These are phyloP conservation scores for Paxillus ammoniavirescens DNA, from an alignment of 768 basidiomycete genomes.

Conservation along the genomic window DNA sequence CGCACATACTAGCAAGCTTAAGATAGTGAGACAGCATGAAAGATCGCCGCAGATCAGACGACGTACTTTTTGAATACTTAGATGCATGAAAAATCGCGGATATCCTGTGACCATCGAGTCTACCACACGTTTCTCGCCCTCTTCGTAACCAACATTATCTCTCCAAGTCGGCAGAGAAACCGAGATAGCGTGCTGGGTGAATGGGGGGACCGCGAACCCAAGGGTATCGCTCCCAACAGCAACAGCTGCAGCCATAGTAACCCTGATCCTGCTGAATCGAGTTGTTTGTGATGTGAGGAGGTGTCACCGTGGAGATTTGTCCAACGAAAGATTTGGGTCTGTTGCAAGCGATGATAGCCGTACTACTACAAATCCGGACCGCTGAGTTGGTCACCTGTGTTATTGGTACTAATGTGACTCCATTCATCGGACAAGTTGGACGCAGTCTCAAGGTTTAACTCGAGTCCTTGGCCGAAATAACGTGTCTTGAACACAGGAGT, in stretches of 20 bases:
- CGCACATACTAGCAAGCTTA: conserved; percentile 77
- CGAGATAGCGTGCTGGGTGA: conserved; percentile 86
- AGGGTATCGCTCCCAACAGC: conserved; percentile 21
- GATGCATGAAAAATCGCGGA: conserved; percentile 92
- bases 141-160: conserved; percentile 91
- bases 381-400: no score
- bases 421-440: no score
- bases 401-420: no score
- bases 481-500: no score
- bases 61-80: conserved; percentile 78
- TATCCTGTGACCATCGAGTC: conserved; percentile 87
- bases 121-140: conserved; percentile 77
- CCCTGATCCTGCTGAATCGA: neutral
- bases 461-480: no score
- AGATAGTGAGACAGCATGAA: neutral
- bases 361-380: no score
- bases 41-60: neutral
- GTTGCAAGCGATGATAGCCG: no score
- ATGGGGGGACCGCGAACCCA: conserved; percentile 59
- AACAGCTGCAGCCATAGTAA: conserved; percentile 7
- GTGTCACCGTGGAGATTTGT: no score
- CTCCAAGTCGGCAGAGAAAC: conserved; percentile 93
- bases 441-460: no score
- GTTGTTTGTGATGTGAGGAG: no score
- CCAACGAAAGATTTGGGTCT: no score